Evolutionary conservation across 2,329 filamentous ascomycete species (phyloP).

Genomic region (Microascus cirrosus): DNA sequence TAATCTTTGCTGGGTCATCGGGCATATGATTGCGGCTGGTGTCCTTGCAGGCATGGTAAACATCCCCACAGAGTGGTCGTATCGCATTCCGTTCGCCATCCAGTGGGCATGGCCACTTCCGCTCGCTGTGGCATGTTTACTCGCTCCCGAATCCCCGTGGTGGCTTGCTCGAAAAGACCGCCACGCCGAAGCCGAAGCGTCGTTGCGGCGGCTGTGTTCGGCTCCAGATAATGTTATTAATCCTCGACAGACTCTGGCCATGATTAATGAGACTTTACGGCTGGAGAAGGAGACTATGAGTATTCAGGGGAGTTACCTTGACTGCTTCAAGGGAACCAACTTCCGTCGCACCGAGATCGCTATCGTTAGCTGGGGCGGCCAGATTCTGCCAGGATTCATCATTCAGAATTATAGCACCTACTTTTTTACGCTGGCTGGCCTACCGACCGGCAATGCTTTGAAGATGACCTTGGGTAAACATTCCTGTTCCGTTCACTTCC

Average conservation of each 20-base stretch:
- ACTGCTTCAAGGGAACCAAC: constrained; percentile 76
- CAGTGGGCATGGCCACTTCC: background rate
- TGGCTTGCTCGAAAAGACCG: constrained; percentile 30
- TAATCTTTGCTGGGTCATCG: constrained; percentile 34
- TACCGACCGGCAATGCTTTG: constrained; percentile 16
- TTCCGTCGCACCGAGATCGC: constrained; percentile 64
- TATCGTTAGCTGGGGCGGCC: constrained; percentile 52
- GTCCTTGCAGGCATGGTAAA: constrained; percentile 22
- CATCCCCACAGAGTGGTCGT: constrained; percentile 20
- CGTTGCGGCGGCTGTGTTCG: constrained; percentile 49
- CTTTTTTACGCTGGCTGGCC: constrained; percentile 25
- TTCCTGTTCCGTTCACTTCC: too few species aligned
- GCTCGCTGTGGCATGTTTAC: background rate
- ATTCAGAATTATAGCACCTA: too few species aligned
- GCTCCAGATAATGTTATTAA: too few species aligned
- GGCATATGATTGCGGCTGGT: constrained; percentile 29
- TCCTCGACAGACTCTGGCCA: too few species aligned
- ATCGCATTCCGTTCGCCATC: constrained; percentile 13
- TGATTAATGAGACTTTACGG: too few species aligned
- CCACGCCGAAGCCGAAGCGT: constrained; percentile 54
- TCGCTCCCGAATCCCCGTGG: background rate
- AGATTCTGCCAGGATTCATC: constrained; percentile 52
- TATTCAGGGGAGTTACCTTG: constrained; percentile 80
- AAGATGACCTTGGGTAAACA: too few species aligned
- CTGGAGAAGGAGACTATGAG: too few species aligned